Evolutionary conservation across 495 filamentous ascomycete species (phyloP).

Genomic region (Penicillium canescens): DNA sequence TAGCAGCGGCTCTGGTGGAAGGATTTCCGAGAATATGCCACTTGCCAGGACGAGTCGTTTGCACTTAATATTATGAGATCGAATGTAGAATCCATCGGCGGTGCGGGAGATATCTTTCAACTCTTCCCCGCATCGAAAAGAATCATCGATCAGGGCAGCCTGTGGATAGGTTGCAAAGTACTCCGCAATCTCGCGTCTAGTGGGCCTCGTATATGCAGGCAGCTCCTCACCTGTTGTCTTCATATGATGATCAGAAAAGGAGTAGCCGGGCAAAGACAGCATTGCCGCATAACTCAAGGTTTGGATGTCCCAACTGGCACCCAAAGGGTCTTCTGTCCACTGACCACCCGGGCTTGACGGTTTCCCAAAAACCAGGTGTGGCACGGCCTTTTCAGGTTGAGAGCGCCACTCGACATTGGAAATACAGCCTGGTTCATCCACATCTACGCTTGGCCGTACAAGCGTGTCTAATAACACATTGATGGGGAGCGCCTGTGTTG

Average conservation of each 20-base stretch:
- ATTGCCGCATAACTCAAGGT: slow-evolving; percentile 66
- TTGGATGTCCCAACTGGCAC: slow-evolving; percentile 57
- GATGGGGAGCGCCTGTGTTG: slow-evolving; percentile 63
- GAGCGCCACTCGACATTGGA: slow-evolving; percentile 59
- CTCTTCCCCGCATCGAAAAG: slow-evolving; percentile 46
- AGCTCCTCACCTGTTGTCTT: slow-evolving; percentile 42
- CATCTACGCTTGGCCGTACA: slow-evolving; percentile 63
- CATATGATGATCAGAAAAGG: slow-evolving; percentile 55
- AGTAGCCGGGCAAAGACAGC: slow-evolving; percentile 65
- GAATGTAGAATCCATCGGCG: slow-evolving; percentile 51
- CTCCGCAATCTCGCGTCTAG: slow-evolving; percentile 56
- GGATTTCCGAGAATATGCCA: slow-evolving; percentile 60
- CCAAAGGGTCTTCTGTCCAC: slow-evolving; percentile 60
- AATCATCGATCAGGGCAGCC: slow-evolving; percentile 52
- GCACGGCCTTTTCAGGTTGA: slow-evolving; percentile 51
- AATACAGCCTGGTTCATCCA: slow-evolving; percentile 47
- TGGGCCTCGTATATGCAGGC: slow-evolving; percentile 57
- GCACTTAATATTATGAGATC: slow-evolving; percentile 55
- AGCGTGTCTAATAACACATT: slow-evolving; percentile 67
- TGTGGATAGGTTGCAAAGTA: slow-evolving; percentile 60
- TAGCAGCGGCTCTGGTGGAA: slow-evolving; percentile 53
- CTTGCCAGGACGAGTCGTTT: slow-evolving; percentile 64
- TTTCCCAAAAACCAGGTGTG: slow-evolving; percentile 60
- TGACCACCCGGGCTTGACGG: slow-evolving; percentile 58
- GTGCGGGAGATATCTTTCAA: slow-evolving; percentile 47